Evolutionary conservation across 129 eudicot species (phyloP), one percentile per base, ranked within the genome.

Genomic region (Flaveria bidentis): DNA sequence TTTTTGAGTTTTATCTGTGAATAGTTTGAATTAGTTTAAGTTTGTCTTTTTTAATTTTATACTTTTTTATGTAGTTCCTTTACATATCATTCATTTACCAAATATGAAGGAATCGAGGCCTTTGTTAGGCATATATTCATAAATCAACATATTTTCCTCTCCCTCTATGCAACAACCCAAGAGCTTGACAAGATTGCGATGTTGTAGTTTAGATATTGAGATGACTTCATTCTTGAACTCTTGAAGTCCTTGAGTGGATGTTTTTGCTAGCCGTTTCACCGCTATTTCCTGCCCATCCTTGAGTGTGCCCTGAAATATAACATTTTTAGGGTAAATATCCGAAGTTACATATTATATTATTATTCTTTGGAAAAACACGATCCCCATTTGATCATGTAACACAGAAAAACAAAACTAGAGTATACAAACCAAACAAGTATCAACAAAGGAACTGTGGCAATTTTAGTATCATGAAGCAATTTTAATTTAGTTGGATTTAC

Each of bases 111-210:
- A 60, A 67, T 85, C 89, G 49, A 85, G 75, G 71, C 89, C 72
- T 76, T 79, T 85, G 75, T 85, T 85, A 13, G 84, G 55, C 73
- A 68, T 18, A 55, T 68, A 68, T 22, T 68, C 73, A 22, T 68
- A 68, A 10, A 68, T 20, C 80, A 85, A 73, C 86, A 82, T 82
- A 45, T 56, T 83, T 60, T 83, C 84, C 3, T 26, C 80, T 67
- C 79, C 72, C 46, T 85, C 64, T 17, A 78, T 75, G 80, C 88
- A 85, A 69, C 81, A 85, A 1, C 88, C 88, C 20, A 80, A 41
- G 49, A 85, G 84, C 71, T 63, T 82, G 30, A 85, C 81, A 67
- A 85, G 88, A 71, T 85, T 85, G n/a, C 79, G 70, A 52, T 85
- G 88, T 44, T 82, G 89, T 16, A 85, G 80, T 71, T 85, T 85